phyloP scores from a whole-genome alignment of 2,329 filamentous ascomycete genomes.

The Colletotrichum sp. region DNA sequence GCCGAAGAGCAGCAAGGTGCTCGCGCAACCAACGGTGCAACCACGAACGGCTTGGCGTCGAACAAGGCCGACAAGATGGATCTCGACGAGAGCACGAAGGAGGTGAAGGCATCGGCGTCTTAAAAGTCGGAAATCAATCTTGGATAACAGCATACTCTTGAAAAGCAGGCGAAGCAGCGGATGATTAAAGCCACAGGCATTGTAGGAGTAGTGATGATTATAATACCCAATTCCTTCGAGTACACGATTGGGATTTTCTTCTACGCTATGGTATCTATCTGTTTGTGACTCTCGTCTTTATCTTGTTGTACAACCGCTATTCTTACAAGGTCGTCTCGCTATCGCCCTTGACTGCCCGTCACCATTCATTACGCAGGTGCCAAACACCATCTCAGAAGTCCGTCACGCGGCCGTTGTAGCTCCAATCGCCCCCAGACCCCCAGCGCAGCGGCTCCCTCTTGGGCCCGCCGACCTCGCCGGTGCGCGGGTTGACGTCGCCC shows the following conservation, averaged over 20 bases:
- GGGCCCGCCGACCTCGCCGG: constrained; percentile 92
- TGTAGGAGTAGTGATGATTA: constrained; percentile 19
- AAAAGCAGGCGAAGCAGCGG: neutral
- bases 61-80: constrained; percentile 3
- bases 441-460: constrained; percentile 96
- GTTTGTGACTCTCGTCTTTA: neutral
- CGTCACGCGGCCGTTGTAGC: constrained; percentile 92
- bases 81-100: neutral
- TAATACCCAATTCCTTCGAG: constrained; percentile 17
- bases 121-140: neutral
- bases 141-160: neutral
- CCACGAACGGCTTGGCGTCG: neutral
- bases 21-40: neutral
- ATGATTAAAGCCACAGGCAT: neutral
- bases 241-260: neutral
- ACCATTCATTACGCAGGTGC: neutral
- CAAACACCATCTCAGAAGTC: constrained; percentile 67
- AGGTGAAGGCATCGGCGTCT: neutral
- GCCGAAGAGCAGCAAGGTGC: constrained; percentile 8
- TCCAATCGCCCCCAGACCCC: constrained; percentile 81
- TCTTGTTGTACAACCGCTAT: neutral
- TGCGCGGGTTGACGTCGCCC: constrained; percentile 89
- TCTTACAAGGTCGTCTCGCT: neutral
- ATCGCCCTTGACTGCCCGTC: neutral
- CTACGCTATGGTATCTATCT: neutral